Percentiles rank a stretch among this genome's conserved stretches.
These are phyloP conservation scores for Picea glauca DNA, from an alignment of 75 land plant genomes.

Conservation along the genomic window DNA sequence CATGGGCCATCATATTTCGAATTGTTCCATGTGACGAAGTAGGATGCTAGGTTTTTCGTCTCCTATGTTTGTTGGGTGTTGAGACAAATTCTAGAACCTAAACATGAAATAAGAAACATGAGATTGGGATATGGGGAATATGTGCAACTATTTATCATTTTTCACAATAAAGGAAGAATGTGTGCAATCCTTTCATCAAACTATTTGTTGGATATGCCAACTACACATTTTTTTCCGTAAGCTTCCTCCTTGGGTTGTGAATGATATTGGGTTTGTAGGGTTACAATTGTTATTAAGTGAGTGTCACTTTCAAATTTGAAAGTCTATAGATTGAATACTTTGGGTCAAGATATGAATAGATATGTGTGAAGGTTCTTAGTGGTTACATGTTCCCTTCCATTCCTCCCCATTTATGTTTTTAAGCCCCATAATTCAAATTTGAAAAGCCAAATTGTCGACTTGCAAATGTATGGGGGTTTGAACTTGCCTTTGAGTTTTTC, in stretches of 20 bases:
- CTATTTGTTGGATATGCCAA: not conserved
- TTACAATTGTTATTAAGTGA: no score
- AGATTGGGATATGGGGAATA: not conserved
- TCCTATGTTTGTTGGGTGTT: not conserved
- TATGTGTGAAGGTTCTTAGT: no score
- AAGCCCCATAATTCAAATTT: conserved; percentile 37
- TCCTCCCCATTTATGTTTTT: conserved; percentile 17
- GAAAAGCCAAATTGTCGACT: no score
- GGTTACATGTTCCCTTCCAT: not conserved
- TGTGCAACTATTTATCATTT: not conserved
- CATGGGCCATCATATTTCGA: not conserved
- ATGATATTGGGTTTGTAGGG: no score
- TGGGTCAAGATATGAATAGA: no score
- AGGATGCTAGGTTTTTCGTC: not conserved
- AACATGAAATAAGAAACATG: not conserved
- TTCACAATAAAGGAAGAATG: not conserved
- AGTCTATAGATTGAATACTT: no score
- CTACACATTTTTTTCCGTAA: no score
- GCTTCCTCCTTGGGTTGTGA: no score
- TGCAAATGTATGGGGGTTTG: no score
- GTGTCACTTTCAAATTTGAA: no score
- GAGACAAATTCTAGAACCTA: not conserved
- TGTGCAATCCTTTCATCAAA: not conserved
- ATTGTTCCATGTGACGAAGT: not conserved
- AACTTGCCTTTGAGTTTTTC: no score